Conservation (phyloP, 106 monocot species). For the Amphibolis antarctica region DNA sequence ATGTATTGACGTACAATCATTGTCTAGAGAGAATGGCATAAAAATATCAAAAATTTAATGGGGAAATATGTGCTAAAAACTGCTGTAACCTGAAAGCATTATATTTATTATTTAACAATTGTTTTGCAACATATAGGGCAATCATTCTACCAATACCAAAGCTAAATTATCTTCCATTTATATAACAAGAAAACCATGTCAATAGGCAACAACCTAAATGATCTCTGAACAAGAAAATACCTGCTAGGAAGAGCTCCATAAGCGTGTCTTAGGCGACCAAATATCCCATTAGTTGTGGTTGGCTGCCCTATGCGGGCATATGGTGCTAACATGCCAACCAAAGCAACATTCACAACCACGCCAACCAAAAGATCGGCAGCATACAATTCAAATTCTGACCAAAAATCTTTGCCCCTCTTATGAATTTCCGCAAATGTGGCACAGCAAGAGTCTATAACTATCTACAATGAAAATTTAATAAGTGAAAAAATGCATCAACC, state of each 20-base stretch:
- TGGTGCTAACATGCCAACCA: constrained; percentile 75
- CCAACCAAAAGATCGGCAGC: constrained; percentile 77
- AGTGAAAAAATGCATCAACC: background rate
- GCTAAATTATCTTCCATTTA: no score
- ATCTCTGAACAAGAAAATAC: constrained; percentile 13
- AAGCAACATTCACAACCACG: constrained; percentile 59
- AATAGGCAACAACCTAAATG: background rate
- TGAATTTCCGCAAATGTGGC: constrained; percentile 83
- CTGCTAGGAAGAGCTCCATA: constrained; percentile 75
- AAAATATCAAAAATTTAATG: no score
- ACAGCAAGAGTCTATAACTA: constrained; percentile 81
- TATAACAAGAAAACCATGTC: background rate
- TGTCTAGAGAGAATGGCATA: no score
- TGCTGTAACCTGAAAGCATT: no score
- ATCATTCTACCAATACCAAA: no score
- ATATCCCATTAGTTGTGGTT: constrained; percentile 32
- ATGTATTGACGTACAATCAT: no score
- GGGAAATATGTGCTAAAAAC: no score
- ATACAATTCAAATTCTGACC: constrained; percentile 85
- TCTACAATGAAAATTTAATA: constrained; percentile 20
- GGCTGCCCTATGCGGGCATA: constrained; percentile 57
- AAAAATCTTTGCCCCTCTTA: constrained; percentile 85
- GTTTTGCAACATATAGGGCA: background rate
- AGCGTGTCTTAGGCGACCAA: constrained; percentile 28
- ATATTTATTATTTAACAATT: background rate